Evolutionary conservation across 2,329 filamentous ascomycete genomes (phyloP).

Genomic region (Cladophialophora immunda): DNA sequence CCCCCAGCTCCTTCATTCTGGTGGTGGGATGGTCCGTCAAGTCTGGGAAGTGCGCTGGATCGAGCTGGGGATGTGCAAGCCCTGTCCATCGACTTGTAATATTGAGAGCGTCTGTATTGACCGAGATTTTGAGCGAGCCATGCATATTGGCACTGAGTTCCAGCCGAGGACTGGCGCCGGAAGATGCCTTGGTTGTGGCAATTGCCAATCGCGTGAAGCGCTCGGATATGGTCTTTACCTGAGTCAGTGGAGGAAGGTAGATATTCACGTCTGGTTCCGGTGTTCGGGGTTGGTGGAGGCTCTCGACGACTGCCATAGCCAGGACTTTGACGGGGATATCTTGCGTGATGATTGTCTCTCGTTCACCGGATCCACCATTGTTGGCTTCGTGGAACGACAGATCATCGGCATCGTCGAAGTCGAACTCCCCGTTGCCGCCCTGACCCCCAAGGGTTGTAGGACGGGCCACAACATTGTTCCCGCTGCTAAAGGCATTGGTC

Average conservation of each 20-base stretch:
- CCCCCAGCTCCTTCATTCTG: constrained; percentile 70
- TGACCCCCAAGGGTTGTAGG: constrained; percentile 38
- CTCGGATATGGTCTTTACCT: constrained; percentile 93
- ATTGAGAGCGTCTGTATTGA: constrained; percentile 82
- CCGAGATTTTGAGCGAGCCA: constrained; percentile 79
- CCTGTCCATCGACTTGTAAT: constrained; percentile 88
- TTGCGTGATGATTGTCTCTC: constrained; percentile 92
- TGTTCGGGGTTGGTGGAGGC: constrained; percentile 90
- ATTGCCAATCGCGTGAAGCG: constrained; percentile 87
- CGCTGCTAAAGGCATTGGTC: constrained; percentile 69
- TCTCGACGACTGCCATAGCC: constrained; percentile 82
- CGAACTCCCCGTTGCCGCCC: constrained; percentile 37
- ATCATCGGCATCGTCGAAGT: constrained; percentile 52
- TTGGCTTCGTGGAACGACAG: constrained; percentile 52
- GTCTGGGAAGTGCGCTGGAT: constrained; percentile 75
- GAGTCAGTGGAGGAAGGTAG: constrained; percentile 82
- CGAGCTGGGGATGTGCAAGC: constrained; percentile 85
- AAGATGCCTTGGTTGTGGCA: constrained; percentile 43
- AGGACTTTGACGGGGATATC: constrained; percentile 95
- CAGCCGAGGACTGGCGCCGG: constrained; percentile 60
- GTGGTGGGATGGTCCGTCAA: constrained; percentile 85
- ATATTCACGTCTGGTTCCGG: constrained; percentile 95
- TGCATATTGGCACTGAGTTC: constrained; percentile 95
- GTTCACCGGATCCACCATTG: constrained; percentile 70
- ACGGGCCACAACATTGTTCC: constrained; percentile 56